A percentile compares a stretch with the other conserved stretches of the same genome.
Evolutionary conservation across 1,284 basidiomycete genomes (phyloP).

Genomic region (Polyporus tsugae): DNA sequence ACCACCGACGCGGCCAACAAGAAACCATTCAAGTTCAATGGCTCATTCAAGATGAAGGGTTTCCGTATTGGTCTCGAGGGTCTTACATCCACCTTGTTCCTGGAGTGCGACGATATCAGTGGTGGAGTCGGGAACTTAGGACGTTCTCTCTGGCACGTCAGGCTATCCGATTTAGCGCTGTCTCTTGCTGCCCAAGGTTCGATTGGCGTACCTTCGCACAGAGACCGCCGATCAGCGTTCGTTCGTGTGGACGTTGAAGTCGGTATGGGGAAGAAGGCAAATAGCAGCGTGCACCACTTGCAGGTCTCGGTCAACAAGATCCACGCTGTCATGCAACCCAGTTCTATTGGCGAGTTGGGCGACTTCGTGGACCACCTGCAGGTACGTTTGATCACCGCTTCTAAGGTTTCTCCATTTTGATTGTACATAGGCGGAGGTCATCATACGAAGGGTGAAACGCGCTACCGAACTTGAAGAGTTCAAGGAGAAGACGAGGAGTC

Average conservation of each 20-base stretch:
- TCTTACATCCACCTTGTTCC: constrained; percentile 70
- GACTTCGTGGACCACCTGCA: constrained; percentile 88
- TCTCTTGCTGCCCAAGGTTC: constrained; percentile 71
- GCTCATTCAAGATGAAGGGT: constrained; percentile 74
- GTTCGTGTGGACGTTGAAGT: constrained; percentile 79
- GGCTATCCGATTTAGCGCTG: constrained; percentile 73
- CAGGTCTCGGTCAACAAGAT: constrained; percentile 74
- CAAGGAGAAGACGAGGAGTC: constrained; percentile 78
- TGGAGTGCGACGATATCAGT: constrained; percentile 78
- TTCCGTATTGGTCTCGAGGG: constrained; percentile 82
- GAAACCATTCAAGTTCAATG: constrained; percentile 48
- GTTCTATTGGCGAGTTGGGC: constrained; percentile 86
- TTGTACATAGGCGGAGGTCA: constrained; percentile 69
- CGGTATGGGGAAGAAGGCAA: constrained; percentile 44
- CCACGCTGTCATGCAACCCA: constrained; percentile 92
- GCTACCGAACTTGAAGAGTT: constrained; percentile 81
- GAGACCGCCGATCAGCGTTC: constrained; percentile 80
- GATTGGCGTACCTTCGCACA: constrained; percentile 53
- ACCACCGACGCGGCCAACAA: constrained; percentile 17
- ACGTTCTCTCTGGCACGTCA: constrained; percentile 65
- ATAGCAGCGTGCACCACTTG: constrained; percentile 49
- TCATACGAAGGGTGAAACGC: constrained; percentile 75
- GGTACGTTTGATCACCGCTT: constrained; percentile 47
- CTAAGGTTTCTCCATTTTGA: constrained; percentile 18
- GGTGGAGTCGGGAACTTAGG: constrained; percentile 58